Percentiles rank a stretch among this genome's conserved stretches.
Conservation (phyloP, 148 eudicot genomes). For the Selenicereus undatus region DNA sequence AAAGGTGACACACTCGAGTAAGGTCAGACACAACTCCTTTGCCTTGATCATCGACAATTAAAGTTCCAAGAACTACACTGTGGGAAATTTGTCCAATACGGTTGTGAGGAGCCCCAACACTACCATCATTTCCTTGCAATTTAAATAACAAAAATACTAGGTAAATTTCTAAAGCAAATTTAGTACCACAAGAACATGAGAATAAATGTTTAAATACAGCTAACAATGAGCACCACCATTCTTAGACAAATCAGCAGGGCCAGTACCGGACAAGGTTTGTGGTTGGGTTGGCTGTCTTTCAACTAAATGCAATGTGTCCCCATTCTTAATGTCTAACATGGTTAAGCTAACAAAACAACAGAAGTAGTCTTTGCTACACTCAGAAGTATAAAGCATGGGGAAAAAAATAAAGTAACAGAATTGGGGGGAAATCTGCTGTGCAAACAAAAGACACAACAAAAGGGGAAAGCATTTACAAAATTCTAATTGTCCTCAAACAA, state of each 20-base stretch:
- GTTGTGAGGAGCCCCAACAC: conserved; percentile 51
- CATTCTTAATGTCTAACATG: too few species aligned
- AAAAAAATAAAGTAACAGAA: too few species aligned
- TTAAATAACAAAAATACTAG: conserved; percentile 12
- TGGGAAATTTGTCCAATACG: conserved; percentile 81
- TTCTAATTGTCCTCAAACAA: too few species aligned
- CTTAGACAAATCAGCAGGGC: conserved; percentile 14
- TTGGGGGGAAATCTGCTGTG: not conserved
- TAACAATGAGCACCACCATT: conserved; percentile 30
- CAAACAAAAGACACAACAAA: not conserved
- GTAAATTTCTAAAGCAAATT: not conserved
- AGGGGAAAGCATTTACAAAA: not conserved
- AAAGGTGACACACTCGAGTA: conserved; percentile 51
- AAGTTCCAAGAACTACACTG: conserved; percentile 79
- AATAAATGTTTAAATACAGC: not conserved
- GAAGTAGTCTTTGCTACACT: too few species aligned
- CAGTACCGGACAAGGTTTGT: conserved; percentile 36
- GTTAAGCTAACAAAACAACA: too few species aligned
- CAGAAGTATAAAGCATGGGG: not conserved
- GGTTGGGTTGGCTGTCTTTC: too few species aligned
- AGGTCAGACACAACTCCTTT: conserved; percentile 67
- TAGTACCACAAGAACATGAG: too few species aligned
- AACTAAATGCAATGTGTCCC: too few species aligned
- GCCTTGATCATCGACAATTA: conserved; percentile 73
- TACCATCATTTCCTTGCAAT: conserved; percentile 54